Percentiles rank a stretch among this genome's conserved stretches.
Conservation (phyloP, 2,329 filamentous ascomycete genomes). For the Bipolaris victoriae region DNA sequence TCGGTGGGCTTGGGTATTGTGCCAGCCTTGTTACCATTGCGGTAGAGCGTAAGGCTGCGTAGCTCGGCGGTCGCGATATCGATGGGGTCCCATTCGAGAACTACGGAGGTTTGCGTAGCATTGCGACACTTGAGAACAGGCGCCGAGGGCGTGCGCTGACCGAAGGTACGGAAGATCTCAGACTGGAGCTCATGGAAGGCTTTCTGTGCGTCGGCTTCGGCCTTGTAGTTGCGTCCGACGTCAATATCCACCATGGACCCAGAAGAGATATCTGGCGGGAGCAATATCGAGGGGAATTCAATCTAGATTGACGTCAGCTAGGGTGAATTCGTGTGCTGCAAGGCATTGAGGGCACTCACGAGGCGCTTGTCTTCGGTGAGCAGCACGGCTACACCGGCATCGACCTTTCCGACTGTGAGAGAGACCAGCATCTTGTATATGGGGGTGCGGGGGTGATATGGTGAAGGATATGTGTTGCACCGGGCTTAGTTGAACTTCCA, state of each 20-base stretch:
- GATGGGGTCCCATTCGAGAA: slow-evolving; percentile 97
- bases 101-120: slow-evolving; percentile 96
- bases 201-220: slow-evolving; percentile 75
- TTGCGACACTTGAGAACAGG: slow-evolving; percentile 91
- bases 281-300: slow-evolving; percentile 96
- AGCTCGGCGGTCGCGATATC: slow-evolving; percentile 90
- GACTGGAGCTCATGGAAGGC: slow-evolving; percentile 86
- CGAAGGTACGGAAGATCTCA: slow-evolving; percentile 85
- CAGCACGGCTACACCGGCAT: slow-evolving; percentile 96
- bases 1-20: slow-evolving; percentile 87
- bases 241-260: slow-evolving; percentile 98
- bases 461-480: slow-evolving; percentile 6
- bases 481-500: slow-evolving; percentile 7
- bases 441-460: slow-evolving; percentile 1
- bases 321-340: slow-evolving; percentile 21
- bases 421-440: slow-evolving; percentile 82
- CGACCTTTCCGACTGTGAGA: slow-evolving; percentile 97
- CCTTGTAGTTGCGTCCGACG: slow-evolving; percentile 81
- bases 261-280: slow-evolving; percentile 92
- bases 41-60: slow-evolving; percentile 86
- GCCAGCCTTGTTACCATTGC: slow-evolving; percentile 95
- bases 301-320: slow-evolving; percentile 66
- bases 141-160: slow-evolving; percentile 74
- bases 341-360: slow-evolving; percentile 61
- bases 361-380: slow-evolving; percentile 96